These are phyloP conservation scores for Otatea glauca DNA, from an alignment of 176 grass and related monocot genomes.

Conservation along the genomic window DNA sequence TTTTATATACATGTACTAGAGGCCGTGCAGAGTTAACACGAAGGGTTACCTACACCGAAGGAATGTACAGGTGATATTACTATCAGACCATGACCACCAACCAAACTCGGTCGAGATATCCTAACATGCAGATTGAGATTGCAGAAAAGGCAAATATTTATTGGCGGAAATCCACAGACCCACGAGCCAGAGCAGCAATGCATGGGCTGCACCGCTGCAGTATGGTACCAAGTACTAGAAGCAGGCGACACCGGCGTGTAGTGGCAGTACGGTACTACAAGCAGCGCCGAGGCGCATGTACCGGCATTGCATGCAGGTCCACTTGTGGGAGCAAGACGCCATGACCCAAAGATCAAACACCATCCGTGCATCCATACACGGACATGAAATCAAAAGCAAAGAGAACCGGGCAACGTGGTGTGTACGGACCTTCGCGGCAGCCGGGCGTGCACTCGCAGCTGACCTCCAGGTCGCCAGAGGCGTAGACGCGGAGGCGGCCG, in stretches of 20 bases:
- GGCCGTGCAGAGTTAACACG: constrained; percentile 32
- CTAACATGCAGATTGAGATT: constrained; percentile 40
- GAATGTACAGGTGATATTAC: constrained; percentile 33
- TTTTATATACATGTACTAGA: constrained; percentile 39
- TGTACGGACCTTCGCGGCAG: constrained; percentile 79
- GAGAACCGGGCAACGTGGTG: constrained; percentile 22
- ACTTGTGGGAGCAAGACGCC: constrained; percentile 4
- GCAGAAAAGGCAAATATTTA: constrained; percentile 38
- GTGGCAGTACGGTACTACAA: constrained; percentile 18
- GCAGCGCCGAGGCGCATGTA: constrained; percentile 33
- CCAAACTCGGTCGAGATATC: constrained; percentile 31
- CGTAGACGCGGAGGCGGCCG: constrained; percentile 79
- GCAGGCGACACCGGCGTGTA: neutral
- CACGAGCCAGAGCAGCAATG: constrained; percentile 42
- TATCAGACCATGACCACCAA: constrained; percentile 25
- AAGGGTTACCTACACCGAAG: constrained; percentile 22
- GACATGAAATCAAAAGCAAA: constrained; percentile 63
- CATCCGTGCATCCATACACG: constrained; percentile 48
- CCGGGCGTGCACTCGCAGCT: constrained; percentile 89
- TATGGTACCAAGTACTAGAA: constrained; percentile 24
- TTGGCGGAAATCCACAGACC: constrained; percentile 29
- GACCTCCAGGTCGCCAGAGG: constrained; percentile 84
- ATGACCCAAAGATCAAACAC: constrained; percentile 51
- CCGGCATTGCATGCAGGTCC: constrained; percentile 67
- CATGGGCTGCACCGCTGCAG: constrained; percentile 48